phyloP scores from a whole-genome alignment of 2,329 filamentous ascomycete species.

The Scedosporium dehoogii region DNA sequence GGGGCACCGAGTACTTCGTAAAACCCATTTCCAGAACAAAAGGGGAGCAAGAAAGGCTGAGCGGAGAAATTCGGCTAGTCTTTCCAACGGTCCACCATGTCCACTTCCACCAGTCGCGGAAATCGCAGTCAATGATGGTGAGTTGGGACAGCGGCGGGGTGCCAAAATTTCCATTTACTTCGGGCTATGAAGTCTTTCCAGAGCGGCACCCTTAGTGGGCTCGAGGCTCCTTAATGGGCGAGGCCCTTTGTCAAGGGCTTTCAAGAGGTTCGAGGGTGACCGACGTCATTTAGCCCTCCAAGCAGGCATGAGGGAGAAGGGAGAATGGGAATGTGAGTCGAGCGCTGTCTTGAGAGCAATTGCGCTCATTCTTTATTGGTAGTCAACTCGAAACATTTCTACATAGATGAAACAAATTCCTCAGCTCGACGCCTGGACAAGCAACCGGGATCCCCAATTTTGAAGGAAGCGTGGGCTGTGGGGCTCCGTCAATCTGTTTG shows the following conservation, averaged over 20 bases:
- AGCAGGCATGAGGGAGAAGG: too few species aligned
- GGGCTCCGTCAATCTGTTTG: background rate
- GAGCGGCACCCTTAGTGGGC: too few species aligned
- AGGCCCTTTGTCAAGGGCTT: too few species aligned
- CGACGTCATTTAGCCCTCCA: too few species aligned
- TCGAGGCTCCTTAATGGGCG: too few species aligned
- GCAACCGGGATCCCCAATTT: background rate
- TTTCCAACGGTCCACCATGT: background rate
- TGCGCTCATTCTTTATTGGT: background rate
- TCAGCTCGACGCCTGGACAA: background rate
- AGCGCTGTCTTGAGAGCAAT: too few species aligned
- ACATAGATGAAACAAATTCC: slow-evolving; percentile 5
- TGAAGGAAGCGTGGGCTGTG: background rate
- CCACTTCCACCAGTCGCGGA: background rate
- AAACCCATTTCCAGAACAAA: background rate
- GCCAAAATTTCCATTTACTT: background rate
- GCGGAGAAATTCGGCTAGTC: background rate
- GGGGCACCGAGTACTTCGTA: background rate
- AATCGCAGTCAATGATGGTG: background rate
- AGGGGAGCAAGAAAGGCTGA: background rate
- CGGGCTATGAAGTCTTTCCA: too few species aligned
- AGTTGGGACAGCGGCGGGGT: background rate
- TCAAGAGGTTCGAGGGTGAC: too few species aligned
- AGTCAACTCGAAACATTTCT: background rate
- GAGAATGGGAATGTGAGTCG: too few species aligned